Evolutionary conservation across 2,329 filamentous ascomycete genomes (phyloP), one percentile per base, ranked within the genome.

Genomic region (Biscogniauxia marginata): DNA sequence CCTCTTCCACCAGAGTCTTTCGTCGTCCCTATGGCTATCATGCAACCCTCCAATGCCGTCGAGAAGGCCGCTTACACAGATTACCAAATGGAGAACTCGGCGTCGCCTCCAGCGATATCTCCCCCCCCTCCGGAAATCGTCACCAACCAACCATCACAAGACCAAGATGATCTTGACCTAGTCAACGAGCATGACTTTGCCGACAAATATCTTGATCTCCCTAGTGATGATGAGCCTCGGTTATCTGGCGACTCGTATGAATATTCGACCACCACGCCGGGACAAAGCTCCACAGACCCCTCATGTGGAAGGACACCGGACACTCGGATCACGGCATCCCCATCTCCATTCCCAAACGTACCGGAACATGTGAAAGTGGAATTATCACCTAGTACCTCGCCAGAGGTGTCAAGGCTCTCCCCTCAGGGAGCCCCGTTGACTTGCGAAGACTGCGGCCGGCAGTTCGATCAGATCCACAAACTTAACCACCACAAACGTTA

Each of bases 401-500:
- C 70, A 9, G 66, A 67, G 47, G 56, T 57, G 11, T 61, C 64
- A 4, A 64, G 56, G 23, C 60, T 59, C 19, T 68, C 66, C 7
- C 61, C 66, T 4, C 58, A 62, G 23, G 51, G 63, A 2, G 57
- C 59, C 25, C 46, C 52, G 13, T 54, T 66, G 8, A 69, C 67
- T 3, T 80, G 77, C 56, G 73, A 77, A 16, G 70, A 77, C 34
- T 80, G 77, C 56, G 69, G 71, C 18, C 73, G 77, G 25, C 67
- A 71, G 0, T 85, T 85, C 63, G 81, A 84, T 55, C 81, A 84
- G 65, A 74, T 81, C 8, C 82, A 86, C 60, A 84, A 85, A 64
- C 74, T 86, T 18, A 85, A 85, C 60, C 83, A 86, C 55, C 83
- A 86, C 65, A 82, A 81, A 61, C 77, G 83, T 18, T 86, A 86